These are phyloP conservation scores for Naganishia sp. DNA, from an alignment of 1,284 basidiomycete species.

Conservation along the genomic window DNA sequence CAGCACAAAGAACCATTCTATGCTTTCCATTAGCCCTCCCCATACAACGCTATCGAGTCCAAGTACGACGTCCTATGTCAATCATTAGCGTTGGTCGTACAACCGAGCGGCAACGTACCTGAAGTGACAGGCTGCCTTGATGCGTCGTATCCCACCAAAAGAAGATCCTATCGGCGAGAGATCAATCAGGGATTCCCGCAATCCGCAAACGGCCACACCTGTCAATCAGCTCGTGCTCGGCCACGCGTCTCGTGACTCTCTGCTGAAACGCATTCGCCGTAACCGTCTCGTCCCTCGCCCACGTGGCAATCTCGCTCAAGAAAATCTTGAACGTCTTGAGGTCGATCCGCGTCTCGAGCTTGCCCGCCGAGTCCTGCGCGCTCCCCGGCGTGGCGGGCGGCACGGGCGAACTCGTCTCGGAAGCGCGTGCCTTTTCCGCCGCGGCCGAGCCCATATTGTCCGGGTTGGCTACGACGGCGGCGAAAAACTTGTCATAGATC, in stretches of 20 bases:
- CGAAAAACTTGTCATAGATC: constrained; percentile 87
- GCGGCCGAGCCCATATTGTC: constrained; percentile 34
- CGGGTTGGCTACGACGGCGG: constrained; percentile 77
- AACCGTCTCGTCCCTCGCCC: constrained; percentile 93
- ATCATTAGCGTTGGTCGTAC: constrained; percentile 26
- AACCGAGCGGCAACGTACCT: constrained; percentile 57
- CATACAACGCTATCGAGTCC: constrained; percentile 92
- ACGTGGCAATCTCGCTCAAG: constrained; percentile 88
- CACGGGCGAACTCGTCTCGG: constrained; percentile 5
- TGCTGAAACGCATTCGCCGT: constrained; percentile 90
- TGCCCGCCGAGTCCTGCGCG: constrained; percentile 63
- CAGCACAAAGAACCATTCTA: constrained; percentile 97
- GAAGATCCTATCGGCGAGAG: constrained; percentile 63
- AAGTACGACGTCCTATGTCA: constrained; percentile 75
- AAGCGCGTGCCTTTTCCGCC: constrained; percentile 14
- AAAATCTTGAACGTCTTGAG: constrained; percentile 84
- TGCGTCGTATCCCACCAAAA: constrained; percentile 84
- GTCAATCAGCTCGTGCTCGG: constrained; percentile 58
- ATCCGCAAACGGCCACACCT: constrained; percentile 60
- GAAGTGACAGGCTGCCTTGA: constrained; percentile 79
- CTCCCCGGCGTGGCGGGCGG: constrained; percentile 28
- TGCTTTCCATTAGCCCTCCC: constrained; percentile 95
- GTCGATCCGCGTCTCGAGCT: constrained; percentile 85
- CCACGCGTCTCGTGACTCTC: constrained; percentile 55
- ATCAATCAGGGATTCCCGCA: constrained; percentile 41